Percentiles rank a stretch among this genome's conserved stretches.
These are phyloP conservation scores for Fusarium setosum DNA, from an alignment of 2,329 filamentous ascomycete species.

Conservation along the genomic window DNA sequence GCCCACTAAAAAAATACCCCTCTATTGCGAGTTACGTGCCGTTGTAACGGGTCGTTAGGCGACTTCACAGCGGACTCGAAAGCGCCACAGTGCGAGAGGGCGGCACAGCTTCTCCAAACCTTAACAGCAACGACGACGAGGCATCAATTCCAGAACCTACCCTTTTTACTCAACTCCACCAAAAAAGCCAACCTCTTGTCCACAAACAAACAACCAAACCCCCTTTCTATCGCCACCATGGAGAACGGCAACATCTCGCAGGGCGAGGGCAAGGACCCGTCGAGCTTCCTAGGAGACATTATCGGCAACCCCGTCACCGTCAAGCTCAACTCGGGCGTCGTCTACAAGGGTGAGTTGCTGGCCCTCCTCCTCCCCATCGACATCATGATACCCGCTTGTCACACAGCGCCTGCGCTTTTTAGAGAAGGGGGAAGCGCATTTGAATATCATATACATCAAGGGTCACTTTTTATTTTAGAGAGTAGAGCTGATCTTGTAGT, in stretches of 20 bases:
- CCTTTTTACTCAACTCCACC: conserved; percentile 5
- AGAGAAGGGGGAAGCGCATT: too few species aligned
- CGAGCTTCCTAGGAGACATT: conserved; percentile 92
- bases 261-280: conserved; percentile 88
- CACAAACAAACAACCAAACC: background rate
- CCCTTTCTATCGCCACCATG: conserved; percentile 63
- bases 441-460: too few species aligned
- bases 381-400: background rate
- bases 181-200: conserved; percentile 15
- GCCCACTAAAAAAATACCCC: conserved; percentile 36
- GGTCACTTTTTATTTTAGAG: too few species aligned
- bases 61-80: conserved; percentile 6
- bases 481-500: conserved; percentile 11
- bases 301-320: conserved; percentile 95
- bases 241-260: conserved; percentile 76
- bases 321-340: conserved; percentile 97
- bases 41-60: conserved; percentile 35
- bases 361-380: background rate
- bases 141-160: conserved; percentile 17
- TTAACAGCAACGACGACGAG: conserved; percentile 31
- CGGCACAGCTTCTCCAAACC: conserved; percentile 19
- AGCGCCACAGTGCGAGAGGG: conserved; percentile 39
- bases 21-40: conserved; percentile 17
- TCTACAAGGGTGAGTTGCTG: conserved; percentile 84
- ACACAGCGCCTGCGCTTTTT: too few species aligned